Evolutionary conservation across 31 red algal genomes (phyloP).

Genomic region (Asparagopsis taxiformis): DNA sequence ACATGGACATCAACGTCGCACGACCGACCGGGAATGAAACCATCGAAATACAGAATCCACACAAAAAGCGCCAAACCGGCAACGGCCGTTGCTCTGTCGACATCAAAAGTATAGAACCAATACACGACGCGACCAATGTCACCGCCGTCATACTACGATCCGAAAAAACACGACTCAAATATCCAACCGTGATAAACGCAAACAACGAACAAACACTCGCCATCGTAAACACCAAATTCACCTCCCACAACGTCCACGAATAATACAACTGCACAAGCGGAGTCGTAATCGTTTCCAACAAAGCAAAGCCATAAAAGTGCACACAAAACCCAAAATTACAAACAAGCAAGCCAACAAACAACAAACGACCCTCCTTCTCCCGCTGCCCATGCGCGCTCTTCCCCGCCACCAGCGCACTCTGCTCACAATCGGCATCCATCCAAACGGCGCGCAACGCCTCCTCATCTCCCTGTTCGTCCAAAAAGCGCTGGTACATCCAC

Average conservation of each 20-base stretch:
- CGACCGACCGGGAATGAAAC: conserved; percentile 56
- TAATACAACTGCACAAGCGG: conserved; percentile 55
- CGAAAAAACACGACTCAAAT: background rate
- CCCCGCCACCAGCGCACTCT: background rate
- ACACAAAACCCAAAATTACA: conserved; percentile 48
- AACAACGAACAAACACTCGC: conserved; percentile 22
- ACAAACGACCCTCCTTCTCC: background rate
- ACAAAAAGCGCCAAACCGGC: conserved; percentile 20
- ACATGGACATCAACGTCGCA: conserved; percentile 40
- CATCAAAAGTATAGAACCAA: conserved; percentile 17
- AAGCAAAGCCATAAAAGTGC: conserved; percentile 61
- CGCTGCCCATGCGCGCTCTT: background rate
- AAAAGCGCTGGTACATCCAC: conserved; percentile 14
- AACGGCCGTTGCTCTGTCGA: background rate
- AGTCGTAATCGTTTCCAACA: conserved; percentile 60
- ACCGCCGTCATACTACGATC: conserved; percentile 21
- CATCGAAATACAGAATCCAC: conserved; percentile 19
- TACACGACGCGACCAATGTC: conserved; percentile 5
- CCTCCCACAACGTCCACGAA: conserved; percentile 27
- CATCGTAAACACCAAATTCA: conserved; percentile 52
- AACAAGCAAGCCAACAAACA: background rate
- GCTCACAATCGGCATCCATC: no score
- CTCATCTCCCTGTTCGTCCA: conserved; percentile 18
- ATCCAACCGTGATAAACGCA: conserved; percentile 5
- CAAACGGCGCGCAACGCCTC: no score